Evolutionary conservation across 495 filamentous ascomycete species (phyloP), one percentile per base, ranked within the genome.

Genomic region (Annulohypoxylon nitens): DNA sequence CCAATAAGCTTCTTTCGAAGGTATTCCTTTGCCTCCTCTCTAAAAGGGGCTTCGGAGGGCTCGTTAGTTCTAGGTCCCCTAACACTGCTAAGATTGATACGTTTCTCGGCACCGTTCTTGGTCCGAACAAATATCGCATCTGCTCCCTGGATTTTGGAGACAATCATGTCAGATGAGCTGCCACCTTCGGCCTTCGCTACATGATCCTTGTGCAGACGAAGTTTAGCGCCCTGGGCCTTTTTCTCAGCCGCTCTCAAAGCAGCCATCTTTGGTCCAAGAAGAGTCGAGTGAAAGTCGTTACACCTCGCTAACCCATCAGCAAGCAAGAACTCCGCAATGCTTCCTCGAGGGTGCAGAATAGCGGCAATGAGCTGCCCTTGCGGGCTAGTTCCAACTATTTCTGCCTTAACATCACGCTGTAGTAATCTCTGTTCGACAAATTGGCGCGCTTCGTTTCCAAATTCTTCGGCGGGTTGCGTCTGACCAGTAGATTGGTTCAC

Each of bases 1-100:
- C 93, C 97, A 75, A 99, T 98, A 4, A 98, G 81, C 77, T 90
- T 93, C 86, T 97, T 98, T 39, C 97, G 89, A 70, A 98, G 81
- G 78, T 92, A 98, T 79, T 99, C 97, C 84, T 98, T 98, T 14
- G 97, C 95, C 73, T 98, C 95, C 10, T 95, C 91, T 64, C 89
- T 87, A 81, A 93, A 98, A 2, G 94, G 95, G 14, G 92, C 87
- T 80, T 98, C 86, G 5, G 81, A 75, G 3, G 83, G 74, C 65
- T 89, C 87, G 30, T 79, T 81, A 6, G 78, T 68, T 70, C 97
- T 94, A 14, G 97, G 97, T 48, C 96, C 95, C 47, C 97, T 89
- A 64, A 97, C 88, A 78, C 95, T 98, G 83, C 94, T 97, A 60
- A 99, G 83, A 78, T 90, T 97, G 78, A 97, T 91, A 73, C 93